These are phyloP conservation scores for Sphaerosporella brunnea DNA, from an alignment of 495 filamentous ascomycete species.

Conservation along the genomic window DNA sequence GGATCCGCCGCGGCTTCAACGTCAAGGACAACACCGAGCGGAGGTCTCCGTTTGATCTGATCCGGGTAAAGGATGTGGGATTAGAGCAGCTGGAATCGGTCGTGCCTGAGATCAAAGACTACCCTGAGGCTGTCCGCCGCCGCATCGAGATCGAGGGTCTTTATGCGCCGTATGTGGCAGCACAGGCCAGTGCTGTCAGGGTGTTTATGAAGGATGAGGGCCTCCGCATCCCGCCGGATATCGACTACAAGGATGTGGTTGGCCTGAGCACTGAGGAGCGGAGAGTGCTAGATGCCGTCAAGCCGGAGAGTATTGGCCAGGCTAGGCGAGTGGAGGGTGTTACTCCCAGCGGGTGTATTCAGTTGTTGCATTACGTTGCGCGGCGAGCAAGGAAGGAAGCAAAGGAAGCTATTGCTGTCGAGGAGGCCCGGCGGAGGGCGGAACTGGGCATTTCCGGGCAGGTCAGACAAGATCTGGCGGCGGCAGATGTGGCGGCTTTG, in stretches of 20 bases:
- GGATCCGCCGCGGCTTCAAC: slow-evolving; percentile 51
- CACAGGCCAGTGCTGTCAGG: slow-evolving; percentile 45
- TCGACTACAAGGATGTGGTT: slow-evolving; percentile 55
- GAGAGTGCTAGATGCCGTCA: slow-evolving; percentile 44
- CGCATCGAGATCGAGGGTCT: slow-evolving; percentile 62
- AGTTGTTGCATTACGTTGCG: slow-evolving; percentile 36
- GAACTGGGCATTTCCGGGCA: slow-evolving; percentile 10
- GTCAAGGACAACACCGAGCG: slow-evolving; percentile 41
- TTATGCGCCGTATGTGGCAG: slow-evolving; percentile 67
- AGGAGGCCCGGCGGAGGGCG: slow-evolving; percentile 7
- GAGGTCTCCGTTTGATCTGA: slow-evolving; percentile 56
- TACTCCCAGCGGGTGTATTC: slow-evolving; percentile 27
- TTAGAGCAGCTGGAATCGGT: slow-evolving; percentile 36
- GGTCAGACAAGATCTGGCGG: neutral
- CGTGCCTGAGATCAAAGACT: slow-evolving; percentile 37
- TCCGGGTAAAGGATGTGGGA: slow-evolving; percentile 42
- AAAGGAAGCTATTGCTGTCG: slow-evolving; percentile 10
- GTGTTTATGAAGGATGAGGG: slow-evolving; percentile 60
- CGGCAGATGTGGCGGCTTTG: neutral
- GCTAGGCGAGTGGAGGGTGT: slow-evolving; percentile 74
- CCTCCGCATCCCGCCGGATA: slow-evolving; percentile 49
- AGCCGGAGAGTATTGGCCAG: slow-evolving; percentile 74
- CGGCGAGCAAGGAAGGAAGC: slow-evolving; percentile 14
- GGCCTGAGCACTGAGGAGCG: slow-evolving; percentile 68
- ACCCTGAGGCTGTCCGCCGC: slow-evolving; percentile 36